Conservation (phyloP, 257 asterid species). For the Leptodermis oblonga region DNA sequence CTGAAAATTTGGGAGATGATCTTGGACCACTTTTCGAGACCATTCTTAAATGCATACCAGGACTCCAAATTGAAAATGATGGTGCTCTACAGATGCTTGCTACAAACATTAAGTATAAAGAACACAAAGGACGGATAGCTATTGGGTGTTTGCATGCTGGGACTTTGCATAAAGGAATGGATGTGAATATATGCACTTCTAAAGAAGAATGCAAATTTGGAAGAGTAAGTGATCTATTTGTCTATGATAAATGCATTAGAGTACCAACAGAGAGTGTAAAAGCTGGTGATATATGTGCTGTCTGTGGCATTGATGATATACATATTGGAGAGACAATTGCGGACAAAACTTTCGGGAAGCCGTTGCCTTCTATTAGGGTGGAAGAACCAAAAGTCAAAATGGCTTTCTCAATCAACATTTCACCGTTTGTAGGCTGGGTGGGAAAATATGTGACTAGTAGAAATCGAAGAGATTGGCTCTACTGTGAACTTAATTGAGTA, state of each 20-base stretch:
- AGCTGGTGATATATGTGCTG: slow-evolving; percentile 99
- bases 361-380: slow-evolving; percentile 84
- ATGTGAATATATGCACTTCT: slow-evolving; percentile 85
- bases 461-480: slow-evolving; percentile 84
- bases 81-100: slow-evolving; percentile 99
- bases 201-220: slow-evolving; percentile 79
- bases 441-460: slow-evolving; percentile 94
- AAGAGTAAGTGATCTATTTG: slow-evolving; percentile 85
- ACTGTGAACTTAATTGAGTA: slow-evolving; percentile 94
- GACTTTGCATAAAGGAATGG: slow-evolving; percentile 75
- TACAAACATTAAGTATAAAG: slow-evolving; percentile 91
- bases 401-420: slow-evolving; percentile 95
- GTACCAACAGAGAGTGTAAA: slow-evolving; percentile 77
- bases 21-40: slow-evolving; percentile 97
- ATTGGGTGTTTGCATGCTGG: slow-evolving; percentile 98
- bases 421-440: slow-evolving; percentile 98
- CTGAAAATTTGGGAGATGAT: slow-evolving; percentile 80
- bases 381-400: slow-evolving; percentile 97
- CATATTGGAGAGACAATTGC: slow-evolving; percentile 99
- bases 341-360: slow-evolving; percentile 70
- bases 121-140: slow-evolving; percentile 98
- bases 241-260: slow-evolving; percentile 80
- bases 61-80: slow-evolving; percentile 76
- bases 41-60: slow-evolving; percentile 90
- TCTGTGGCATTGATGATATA: slow-evolving; percentile 84